phyloP scores from a whole-genome alignment of 108 stramenopile genomes.

The Nitzschia putrida region DNA sequence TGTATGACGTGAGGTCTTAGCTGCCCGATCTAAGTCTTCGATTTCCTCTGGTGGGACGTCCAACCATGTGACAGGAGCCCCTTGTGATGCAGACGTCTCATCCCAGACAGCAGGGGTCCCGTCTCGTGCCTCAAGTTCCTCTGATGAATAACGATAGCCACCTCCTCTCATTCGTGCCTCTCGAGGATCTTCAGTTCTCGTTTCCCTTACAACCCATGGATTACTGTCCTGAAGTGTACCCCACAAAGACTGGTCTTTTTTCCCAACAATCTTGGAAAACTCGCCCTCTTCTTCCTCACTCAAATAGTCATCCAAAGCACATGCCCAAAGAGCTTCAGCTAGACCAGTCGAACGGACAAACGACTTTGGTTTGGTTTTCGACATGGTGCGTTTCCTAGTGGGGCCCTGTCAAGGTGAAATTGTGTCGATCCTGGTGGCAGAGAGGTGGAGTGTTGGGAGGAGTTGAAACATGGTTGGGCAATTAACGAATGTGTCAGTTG shows the following conservation, averaged over 20 bases:
- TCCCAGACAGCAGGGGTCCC: slow-evolving; percentile 12
- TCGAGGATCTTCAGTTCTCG: slow-evolving; percentile 1
- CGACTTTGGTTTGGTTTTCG: too few relatives aligned
- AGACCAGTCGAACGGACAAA: slow-evolving; percentile 9
- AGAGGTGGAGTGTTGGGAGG: too few relatives aligned
- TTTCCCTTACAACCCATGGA: not conserved
- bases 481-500: too few relatives aligned
- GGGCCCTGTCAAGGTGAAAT: too few relatives aligned
- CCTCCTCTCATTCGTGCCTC: slow-evolving; percentile 12
- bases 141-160: not conserved
- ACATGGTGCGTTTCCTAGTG: too few relatives aligned
- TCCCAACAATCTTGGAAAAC: slow-evolving; percentile 7
- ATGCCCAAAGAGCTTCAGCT: slow-evolving; percentile 15
- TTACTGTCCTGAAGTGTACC: not conserved
- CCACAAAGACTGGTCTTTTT: not conserved
- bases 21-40: not conserved
- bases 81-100: not conserved
- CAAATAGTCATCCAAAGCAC: slow-evolving; percentile 18
- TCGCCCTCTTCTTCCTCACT: slow-evolving; percentile 23
- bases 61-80: slow-evolving; percentile 3
- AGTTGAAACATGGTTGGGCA: too few relatives aligned
- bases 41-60: not conserved
- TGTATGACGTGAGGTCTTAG: too few relatives aligned
- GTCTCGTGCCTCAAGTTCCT: not conserved
- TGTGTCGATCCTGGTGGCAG: too few relatives aligned